Evolutionary conservation across 345 rosid genomes (phyloP).

Genomic region (Eucalyptus coolabah): DNA sequence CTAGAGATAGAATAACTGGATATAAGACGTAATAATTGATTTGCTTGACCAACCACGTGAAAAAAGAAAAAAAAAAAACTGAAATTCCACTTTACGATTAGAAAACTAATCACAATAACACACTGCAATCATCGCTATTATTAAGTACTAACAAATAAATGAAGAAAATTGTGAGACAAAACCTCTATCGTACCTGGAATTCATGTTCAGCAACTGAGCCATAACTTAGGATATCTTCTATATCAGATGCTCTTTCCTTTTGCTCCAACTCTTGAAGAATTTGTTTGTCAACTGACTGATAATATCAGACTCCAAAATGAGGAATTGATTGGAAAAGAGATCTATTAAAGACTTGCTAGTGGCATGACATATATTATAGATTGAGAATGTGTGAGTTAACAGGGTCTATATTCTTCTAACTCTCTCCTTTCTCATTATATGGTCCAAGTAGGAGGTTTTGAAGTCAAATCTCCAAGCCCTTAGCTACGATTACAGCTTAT

Average conservation of each 20-base stretch:
- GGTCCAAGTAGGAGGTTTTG: neutral
- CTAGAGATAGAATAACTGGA: conserved; percentile 11
- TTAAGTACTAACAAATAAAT: neutral
- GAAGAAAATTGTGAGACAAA: neutral
- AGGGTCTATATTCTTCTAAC: neutral
- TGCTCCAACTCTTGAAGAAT: conserved; percentile 63
- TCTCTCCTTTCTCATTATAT: neutral
- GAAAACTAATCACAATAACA: neutral
- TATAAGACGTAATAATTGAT: neutral
- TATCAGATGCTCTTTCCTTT: conserved; percentile 76
- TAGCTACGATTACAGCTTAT: neutral
- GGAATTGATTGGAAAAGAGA: neutral
- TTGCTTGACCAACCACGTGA: neutral
- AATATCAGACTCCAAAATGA: conserved; percentile 3
- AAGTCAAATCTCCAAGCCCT: neutral
- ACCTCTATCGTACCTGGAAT: conserved; percentile 48
- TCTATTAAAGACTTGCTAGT: neutral
- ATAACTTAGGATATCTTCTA: conserved; percentile 74
- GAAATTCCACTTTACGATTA: neutral
- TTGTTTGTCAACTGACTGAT: conserved; percentile 50
- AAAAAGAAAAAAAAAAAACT: neutral
- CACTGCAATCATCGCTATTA: neutral
- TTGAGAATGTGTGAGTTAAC: neutral
- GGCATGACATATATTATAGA: neutral
- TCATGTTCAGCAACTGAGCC: conserved; percentile 77